These are phyloP conservation scores for Schoenoplectus triqueter DNA, from an alignment of 202 grass and related monocot genomes.

Conservation along the genomic window DNA sequence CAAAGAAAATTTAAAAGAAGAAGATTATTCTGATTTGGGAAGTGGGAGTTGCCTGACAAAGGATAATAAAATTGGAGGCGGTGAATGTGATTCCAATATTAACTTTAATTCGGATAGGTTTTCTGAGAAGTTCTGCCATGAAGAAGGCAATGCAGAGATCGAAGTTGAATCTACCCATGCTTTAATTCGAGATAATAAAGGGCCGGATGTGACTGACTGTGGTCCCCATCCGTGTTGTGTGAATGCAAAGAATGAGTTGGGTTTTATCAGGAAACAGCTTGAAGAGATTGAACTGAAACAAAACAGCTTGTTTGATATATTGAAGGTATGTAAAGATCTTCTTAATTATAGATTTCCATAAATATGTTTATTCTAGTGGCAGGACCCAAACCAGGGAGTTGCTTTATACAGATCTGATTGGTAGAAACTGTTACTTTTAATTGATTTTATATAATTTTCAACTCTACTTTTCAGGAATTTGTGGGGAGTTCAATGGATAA, in stretches of 20 bases:
- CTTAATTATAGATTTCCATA: slow-evolving; percentile 20
- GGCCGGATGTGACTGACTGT: slow-evolving; percentile 63
- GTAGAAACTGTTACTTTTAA: not conserved
- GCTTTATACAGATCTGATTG: slow-evolving; percentile 11
- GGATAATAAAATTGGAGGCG: slow-evolving; percentile 51
- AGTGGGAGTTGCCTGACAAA: slow-evolving; percentile 87
- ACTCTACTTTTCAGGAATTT: slow-evolving; percentile 61
- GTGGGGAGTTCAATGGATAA: slow-evolving; percentile 75
- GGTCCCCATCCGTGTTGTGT: slow-evolving; percentile 69
- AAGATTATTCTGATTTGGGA: slow-evolving; percentile 67
- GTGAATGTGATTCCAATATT: slow-evolving; percentile 50
- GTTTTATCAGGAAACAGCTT: slow-evolving; percentile 80
- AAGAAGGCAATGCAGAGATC: not conserved
- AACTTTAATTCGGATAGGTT: slow-evolving; percentile 39
- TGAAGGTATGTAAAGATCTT: slow-evolving; percentile 62
- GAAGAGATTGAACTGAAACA: slow-evolving; percentile 87
- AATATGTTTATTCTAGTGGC: not conserved
- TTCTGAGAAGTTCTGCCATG: slow-evolving; percentile 28
- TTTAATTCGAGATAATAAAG: slow-evolving; percentile 48
- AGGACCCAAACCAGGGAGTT: slow-evolving; percentile 5
- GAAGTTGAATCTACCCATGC: slow-evolving; percentile 31
- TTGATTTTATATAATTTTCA: slow-evolving; percentile 28
- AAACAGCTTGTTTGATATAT: slow-evolving; percentile 63
- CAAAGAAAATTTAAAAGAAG: slow-evolving; percentile 54
- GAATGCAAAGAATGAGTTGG: slow-evolving; percentile 70